phyloP scores from a whole-genome alignment of 768 basidiomycete genomes.

The Imleria badia region DNA sequence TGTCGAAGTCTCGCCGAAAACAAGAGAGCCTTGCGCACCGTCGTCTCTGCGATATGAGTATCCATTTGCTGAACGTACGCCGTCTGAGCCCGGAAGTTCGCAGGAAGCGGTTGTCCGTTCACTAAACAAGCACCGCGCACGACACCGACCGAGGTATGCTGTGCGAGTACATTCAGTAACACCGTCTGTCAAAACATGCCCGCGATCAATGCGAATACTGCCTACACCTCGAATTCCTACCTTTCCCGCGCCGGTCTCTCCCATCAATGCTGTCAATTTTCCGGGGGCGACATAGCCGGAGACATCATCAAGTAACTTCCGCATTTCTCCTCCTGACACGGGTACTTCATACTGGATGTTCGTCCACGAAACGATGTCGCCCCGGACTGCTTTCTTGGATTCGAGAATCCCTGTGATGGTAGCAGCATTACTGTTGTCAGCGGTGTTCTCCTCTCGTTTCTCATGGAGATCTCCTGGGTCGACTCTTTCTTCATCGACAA shows the following conservation, averaged over 20 bases:
- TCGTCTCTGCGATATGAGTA: constrained; percentile 70
- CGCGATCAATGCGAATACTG: background rate
- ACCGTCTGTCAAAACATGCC: constrained; percentile 43
- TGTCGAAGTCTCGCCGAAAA: constrained; percentile 83
- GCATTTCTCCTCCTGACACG: constrained; percentile 33
- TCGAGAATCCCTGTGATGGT: background rate
- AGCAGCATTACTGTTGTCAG: background rate
- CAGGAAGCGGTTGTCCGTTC: constrained; percentile 51
- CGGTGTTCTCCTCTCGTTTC: background rate
- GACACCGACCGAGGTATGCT: constrained; percentile 47
- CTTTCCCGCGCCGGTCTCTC: constrained; percentile 36
- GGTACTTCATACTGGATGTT: constrained; percentile 66
- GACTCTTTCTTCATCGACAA: constrained; percentile 20
- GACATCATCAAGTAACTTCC: constrained; percentile 44
- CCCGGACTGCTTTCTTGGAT: constrained; percentile 24
- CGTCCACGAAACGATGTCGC: constrained; percentile 79
- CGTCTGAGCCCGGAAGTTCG: constrained; percentile 65
- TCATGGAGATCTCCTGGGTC: background rate
- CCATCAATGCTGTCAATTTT: constrained; percentile 53
- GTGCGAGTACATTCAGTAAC: constrained; percentile 55
- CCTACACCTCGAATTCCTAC: background rate
- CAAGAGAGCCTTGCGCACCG: constrained; percentile 77
- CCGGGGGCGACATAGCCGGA: constrained; percentile 52
- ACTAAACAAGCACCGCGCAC: constrained; percentile 53
- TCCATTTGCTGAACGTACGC: constrained; percentile 67